Conservation (phyloP, 306 rosid genomes). For the Bauhinia variegata region DNA sequence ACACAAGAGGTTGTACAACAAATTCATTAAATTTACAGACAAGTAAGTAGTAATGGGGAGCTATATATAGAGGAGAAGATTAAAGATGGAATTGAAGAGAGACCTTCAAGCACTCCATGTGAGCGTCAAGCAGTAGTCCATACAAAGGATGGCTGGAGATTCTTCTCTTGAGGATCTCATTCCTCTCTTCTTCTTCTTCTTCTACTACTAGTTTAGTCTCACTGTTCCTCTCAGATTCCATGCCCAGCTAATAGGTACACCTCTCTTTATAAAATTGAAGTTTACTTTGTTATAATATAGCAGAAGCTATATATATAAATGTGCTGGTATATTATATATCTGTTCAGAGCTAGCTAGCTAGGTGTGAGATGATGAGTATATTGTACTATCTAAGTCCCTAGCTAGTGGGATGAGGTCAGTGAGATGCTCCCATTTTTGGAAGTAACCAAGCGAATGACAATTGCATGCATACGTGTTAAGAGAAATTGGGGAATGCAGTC, state of each 20-base stretch:
- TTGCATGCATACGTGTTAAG: slow-evolving; percentile 58
- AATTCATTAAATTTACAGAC: not conserved
- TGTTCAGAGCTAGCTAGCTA: not conserved
- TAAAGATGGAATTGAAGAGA: not conserved
- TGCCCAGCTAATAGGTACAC: slow-evolving; percentile 27
- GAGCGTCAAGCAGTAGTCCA: slow-evolving; percentile 61
- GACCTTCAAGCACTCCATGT: slow-evolving; percentile 83
- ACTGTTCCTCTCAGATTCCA: slow-evolving; percentile 52
- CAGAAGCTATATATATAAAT: slow-evolving; percentile 23
- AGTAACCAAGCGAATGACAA: slow-evolving; percentile 56
- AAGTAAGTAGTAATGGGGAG: not conserved
- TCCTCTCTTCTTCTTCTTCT: slow-evolving; percentile 33
- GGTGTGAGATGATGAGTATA: not conserved
- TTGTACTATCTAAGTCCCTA: slow-evolving; percentile 2
- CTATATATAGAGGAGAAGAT: too few species aligned
- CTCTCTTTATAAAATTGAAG: slow-evolving; percentile 32
- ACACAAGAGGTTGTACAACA: too few species aligned
- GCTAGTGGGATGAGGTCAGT: slow-evolving; percentile 43
- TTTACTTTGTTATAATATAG: slow-evolving; percentile 32
- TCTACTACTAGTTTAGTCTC: not conserved
- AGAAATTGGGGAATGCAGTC: slow-evolving; percentile 21
- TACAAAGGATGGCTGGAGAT: slow-evolving; percentile 83
- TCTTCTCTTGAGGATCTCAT: slow-evolving; percentile 68
- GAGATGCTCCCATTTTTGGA: slow-evolving; percentile 67
- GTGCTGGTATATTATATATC: slow-evolving; percentile 15